Conservation (phyloP, 176 grass and related monocot genomes). For the Oryza brachyantha region DNA sequence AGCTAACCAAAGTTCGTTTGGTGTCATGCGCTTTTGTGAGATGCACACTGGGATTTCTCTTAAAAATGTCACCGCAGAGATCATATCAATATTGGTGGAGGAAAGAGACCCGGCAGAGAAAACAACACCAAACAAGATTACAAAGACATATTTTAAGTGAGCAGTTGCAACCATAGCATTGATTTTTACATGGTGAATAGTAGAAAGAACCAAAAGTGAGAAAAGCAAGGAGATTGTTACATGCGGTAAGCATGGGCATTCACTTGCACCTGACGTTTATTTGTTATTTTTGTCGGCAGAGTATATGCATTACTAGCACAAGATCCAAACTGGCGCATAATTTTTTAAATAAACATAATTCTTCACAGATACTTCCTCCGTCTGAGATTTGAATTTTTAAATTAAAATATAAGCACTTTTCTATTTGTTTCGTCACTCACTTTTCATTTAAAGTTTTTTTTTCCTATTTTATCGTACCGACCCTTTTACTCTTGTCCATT, state of each 20-base stretch:
- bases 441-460: too few species aligned
- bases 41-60: not conserved
- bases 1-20: not conserved
- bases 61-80: not conserved
- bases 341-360: too few species aligned
- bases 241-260: not conserved
- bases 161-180: not conserved
- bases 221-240: not conserved
- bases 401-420: too few species aligned
- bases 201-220: not conserved
- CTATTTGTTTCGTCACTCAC: too few species aligned
- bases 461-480: too few species aligned
- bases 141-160: not conserved
- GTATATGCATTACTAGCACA: not conserved
- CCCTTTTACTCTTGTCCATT: too few species aligned
- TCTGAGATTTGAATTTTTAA: too few species aligned
- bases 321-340: not conserved
- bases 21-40: not conserved
- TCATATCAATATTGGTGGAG: not conserved
- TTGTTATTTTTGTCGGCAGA: not conserved
- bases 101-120: not conserved
- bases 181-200: not conserved
- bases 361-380: too few species aligned
- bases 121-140: not conserved
- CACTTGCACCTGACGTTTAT: not conserved